Conservation (phyloP, 1,284 basidiomycete genomes). For the Ceratorhiza oryzae-sativae region DNA sequence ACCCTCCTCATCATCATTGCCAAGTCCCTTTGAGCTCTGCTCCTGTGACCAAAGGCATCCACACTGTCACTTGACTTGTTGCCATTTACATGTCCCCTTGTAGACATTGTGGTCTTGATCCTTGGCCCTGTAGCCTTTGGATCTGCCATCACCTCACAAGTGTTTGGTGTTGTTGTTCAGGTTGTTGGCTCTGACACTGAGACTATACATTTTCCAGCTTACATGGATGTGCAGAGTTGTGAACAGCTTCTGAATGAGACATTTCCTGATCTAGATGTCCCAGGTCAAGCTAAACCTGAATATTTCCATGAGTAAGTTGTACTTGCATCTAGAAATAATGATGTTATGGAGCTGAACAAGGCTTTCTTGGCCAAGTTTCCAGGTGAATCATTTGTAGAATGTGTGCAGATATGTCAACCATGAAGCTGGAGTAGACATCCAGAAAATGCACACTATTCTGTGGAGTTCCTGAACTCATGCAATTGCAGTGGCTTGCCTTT, state of each 20-base stretch:
- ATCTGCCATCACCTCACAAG: too few relatives aligned
- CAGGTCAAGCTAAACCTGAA: constrained; percentile 27
- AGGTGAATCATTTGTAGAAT: constrained; percentile 46
- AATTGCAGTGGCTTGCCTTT: constrained; percentile 49
- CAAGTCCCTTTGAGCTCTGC: too few relatives aligned
- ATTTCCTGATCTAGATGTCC: constrained; percentile 47
- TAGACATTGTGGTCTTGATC: too few relatives aligned
- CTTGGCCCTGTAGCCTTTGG: too few relatives aligned
- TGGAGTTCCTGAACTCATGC: constrained; percentile 41
- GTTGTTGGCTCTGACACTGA: too few relatives aligned
- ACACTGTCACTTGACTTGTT: too few relatives aligned
- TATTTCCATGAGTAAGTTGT: constrained; percentile 54
- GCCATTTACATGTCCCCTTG: too few relatives aligned
- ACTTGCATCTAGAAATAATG: constrained; percentile 51
- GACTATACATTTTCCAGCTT: neutral
- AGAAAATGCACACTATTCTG: constrained; percentile 39
- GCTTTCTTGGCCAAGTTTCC: constrained; percentile 48
- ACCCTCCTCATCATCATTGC: too few relatives aligned
- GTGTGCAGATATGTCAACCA: constrained; percentile 49
- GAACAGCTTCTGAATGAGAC: constrained; percentile 49
- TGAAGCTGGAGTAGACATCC: constrained; percentile 44
- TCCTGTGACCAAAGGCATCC: too few relatives aligned
- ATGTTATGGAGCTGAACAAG: constrained; percentile 52
- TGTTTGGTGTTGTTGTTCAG: too few relatives aligned
- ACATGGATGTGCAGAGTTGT: neutral